Conservation (phyloP, 1,284 basidiomycete genomes). For the Porogramme epimiltina region DNA sequence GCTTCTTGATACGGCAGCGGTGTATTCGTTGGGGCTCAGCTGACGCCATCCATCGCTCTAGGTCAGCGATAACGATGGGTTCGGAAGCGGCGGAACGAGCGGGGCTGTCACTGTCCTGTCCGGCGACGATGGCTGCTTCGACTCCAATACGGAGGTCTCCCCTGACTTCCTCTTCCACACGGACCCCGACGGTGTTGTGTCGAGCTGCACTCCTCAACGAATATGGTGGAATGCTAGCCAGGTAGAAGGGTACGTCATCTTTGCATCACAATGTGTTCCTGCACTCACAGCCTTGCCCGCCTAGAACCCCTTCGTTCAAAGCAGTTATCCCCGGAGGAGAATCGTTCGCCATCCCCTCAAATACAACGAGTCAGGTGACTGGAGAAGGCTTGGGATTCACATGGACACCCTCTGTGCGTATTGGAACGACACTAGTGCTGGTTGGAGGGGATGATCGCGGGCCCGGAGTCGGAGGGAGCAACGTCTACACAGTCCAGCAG, state of each 20-base stretch:
- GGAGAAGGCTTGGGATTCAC: slow-evolving; percentile 60
- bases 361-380: slow-evolving; percentile 40
- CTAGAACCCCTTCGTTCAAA: slow-evolving; percentile 48
- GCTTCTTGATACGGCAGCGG: no score
- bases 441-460: slow-evolving; percentile 69
- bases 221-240: slow-evolving; percentile 59
- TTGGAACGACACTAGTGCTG: slow-evolving; percentile 64
- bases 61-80: slow-evolving; percentile 71
- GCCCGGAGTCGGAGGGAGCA: slow-evolving; percentile 68
- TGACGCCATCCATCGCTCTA: slow-evolving; percentile 26
- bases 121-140: slow-evolving; percentile 62
- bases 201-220: slow-evolving; percentile 60
- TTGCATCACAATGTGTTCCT: background rate
- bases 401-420: slow-evolving; percentile 67
- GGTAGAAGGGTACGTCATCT: slow-evolving; percentile 54
- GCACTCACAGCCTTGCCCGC: no score
- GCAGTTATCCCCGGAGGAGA: slow-evolving; percentile 80
- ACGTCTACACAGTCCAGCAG: slow-evolving; percentile 51
- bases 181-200: slow-evolving; percentile 58
- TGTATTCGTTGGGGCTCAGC: no score
- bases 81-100: slow-evolving; percentile 77
- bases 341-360: slow-evolving; percentile 63
- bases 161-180: slow-evolving; percentile 64
- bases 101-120: slow-evolving; percentile 54
- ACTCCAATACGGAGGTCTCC: slow-evolving; percentile 46